Percentiles rank a stretch among this genome's conserved stretches.
phyloP scores from a whole-genome alignment of 2,329 filamentous ascomycete genomes.

The Beauveria asiatica region DNA sequence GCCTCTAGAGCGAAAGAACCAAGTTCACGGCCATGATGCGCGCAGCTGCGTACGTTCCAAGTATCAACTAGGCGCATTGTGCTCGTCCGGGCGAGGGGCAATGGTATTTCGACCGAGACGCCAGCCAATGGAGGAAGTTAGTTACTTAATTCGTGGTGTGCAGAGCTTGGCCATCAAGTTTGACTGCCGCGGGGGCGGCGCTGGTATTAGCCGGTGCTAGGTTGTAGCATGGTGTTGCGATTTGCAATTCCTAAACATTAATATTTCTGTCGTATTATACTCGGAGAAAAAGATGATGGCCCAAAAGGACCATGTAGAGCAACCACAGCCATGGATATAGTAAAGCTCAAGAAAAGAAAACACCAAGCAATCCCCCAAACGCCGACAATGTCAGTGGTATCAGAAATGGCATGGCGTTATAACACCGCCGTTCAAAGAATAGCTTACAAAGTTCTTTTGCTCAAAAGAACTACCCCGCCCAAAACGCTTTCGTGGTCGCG shows the following conservation, averaged over 20 bases:
- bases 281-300: background rate
- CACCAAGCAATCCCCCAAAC: background rate
- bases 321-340: background rate
- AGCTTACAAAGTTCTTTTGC: background rate
- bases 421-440: background rate
- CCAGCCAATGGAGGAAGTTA: too few species aligned
- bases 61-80: too few species aligned
- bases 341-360: background rate
- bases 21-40: too few species aligned
- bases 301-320: background rate
- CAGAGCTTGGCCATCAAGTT: too few species aligned
- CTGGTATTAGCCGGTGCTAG: too few species aligned
- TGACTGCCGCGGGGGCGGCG: too few species aligned
- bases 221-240: too few species aligned
- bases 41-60: too few species aligned
- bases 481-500: background rate
- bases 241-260: background rate
- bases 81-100: too few species aligned
- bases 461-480: background rate
- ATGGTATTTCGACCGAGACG: too few species aligned
- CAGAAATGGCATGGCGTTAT: background rate
- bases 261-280: background rate
- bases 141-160: too few species aligned
- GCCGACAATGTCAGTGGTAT: conserved; percentile 9
- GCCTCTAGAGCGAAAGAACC: too few species aligned